Conservation (phyloP, 2,329 filamentous ascomycete genomes). For the Xylaria sp. region DNA sequence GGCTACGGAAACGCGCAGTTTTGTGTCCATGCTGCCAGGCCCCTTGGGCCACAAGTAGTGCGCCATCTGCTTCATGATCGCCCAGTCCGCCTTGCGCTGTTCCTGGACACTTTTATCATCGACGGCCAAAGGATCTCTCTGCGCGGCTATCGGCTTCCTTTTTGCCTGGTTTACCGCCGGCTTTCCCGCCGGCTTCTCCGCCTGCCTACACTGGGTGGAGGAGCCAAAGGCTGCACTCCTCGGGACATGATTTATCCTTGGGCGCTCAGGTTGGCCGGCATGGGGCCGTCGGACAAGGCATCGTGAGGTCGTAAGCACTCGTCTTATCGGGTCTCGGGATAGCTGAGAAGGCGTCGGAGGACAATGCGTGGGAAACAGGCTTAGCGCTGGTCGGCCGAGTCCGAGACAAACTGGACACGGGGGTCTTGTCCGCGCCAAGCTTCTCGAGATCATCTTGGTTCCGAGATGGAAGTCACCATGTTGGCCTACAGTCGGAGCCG, state of each 20-base stretch:
- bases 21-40: conserved; percentile 76
- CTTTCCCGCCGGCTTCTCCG: conserved; percentile 20
- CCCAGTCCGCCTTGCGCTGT: conserved; percentile 97
- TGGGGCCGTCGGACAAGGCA: conserved; percentile 37
- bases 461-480: conserved; percentile 36
- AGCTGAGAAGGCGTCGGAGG: conserved; percentile 3
- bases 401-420: conserved; percentile 41
- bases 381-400: conserved; percentile 33
- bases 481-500: conserved; percentile 20
- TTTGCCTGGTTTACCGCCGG: conserved; percentile 26
- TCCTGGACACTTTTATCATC: conserved; percentile 79
- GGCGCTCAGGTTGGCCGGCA: conserved; percentile 10
- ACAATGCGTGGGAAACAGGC: conserved; percentile 20
- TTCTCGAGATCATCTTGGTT: conserved; percentile 45
- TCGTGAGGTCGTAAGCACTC: conserved; percentile 44
- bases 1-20: conserved; percentile 86
- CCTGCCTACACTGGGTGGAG: conserved; percentile 34
- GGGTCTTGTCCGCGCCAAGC: conserved; percentile 40
- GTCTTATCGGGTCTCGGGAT: conserved; percentile 26
- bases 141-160: conserved; percentile 38
- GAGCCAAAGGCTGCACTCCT: conserved; percentile 39
- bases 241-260: conserved; percentile 25
- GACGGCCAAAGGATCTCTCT: conserved; percentile 68
- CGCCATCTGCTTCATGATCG: conserved; percentile 98
- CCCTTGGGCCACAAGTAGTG: conserved; percentile 96